Percentiles rank a stretch among this genome's conserved stretches.
These are phyloP conservation scores for Pseudogymnoascus sp. DNA, from an alignment of 2,329 filamentous ascomycete species.

Conservation along the genomic window DNA sequence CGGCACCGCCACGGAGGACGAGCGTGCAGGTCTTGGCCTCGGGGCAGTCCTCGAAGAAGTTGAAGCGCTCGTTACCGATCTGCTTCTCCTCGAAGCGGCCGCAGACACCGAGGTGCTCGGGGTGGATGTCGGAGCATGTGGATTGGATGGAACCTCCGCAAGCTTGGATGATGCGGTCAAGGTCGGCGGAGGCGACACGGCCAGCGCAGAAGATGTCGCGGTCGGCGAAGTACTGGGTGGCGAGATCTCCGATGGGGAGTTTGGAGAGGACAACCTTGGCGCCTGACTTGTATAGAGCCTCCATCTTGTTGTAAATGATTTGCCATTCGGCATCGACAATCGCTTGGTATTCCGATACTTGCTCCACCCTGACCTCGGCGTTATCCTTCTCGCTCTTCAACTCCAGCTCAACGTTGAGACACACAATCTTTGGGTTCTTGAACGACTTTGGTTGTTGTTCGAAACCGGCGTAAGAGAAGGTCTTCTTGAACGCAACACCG, in stretches of 20 bases:
- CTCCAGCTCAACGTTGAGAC: slow-evolving; percentile 95
- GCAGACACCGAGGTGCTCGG: slow-evolving; percentile 84
- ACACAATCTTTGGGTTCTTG: slow-evolving; percentile 90
- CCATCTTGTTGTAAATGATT: slow-evolving; percentile 99
- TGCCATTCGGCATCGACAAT: slow-evolving; percentile 99
- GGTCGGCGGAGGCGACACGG: slow-evolving; percentile 81
- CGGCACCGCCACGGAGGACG: slow-evolving; percentile 87
- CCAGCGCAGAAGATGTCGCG: slow-evolving; percentile 97
- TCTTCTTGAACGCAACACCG: slow-evolving; percentile 99
- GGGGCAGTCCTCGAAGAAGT: slow-evolving; percentile 95
- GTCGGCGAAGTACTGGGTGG: slow-evolving; percentile 96
- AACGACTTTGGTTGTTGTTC: slow-evolving; percentile 98
- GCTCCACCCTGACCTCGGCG: slow-evolving; percentile 93
- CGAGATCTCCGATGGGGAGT: slow-evolving; percentile 92
- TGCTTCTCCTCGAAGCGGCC: slow-evolving; percentile 90
- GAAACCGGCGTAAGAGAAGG: slow-evolving; percentile 97
- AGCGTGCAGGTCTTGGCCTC: slow-evolving; percentile 95
- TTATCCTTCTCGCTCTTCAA: slow-evolving; percentile 99
- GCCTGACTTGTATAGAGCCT: slow-evolving; percentile 85
- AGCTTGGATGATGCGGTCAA: slow-evolving; percentile 92
- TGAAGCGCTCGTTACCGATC: slow-evolving; percentile 95
- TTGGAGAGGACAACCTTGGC: slow-evolving; percentile 97
- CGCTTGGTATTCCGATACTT: slow-evolving; percentile 98
- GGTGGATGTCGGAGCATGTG: slow-evolving; percentile 89
- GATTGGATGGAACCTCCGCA: slow-evolving; percentile 89